Evolutionary conservation across 1,139 yeast genomes (phyloP).

Genomic region (Blastobotrys ciferrii): DNA sequence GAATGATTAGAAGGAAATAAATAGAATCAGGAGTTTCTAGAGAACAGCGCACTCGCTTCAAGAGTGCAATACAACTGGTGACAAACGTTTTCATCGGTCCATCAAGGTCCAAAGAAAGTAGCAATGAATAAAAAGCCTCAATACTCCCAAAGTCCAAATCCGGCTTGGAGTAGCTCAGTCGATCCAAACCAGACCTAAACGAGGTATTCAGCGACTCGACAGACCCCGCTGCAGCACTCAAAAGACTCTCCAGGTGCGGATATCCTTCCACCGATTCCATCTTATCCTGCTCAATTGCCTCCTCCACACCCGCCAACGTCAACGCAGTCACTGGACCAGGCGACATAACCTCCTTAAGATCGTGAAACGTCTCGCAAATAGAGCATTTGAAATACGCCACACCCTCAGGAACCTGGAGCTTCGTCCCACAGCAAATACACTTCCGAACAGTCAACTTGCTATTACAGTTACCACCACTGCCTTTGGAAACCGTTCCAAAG

Average conservation of each 20-base stretch:
- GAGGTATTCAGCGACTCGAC: constrained; percentile 28
- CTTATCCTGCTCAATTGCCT: constrained; percentile 12
- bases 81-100: constrained; percentile 26
- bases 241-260: constrained; percentile 19
- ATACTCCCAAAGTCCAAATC: constrained; percentile 29
- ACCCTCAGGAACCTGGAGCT: constrained; percentile 48
- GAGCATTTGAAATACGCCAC: constrained; percentile 53
- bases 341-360: constrained; percentile 19
- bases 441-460: constrained; percentile 16
- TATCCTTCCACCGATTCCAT: constrained; percentile 5
- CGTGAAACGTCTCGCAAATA: constrained; percentile 34
- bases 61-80: constrained; percentile 24
- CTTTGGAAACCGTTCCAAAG: background rate
- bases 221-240: constrained; percentile 26
- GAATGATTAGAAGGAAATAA: constrained; percentile 31
- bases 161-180: constrained; percentile 30
- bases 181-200: constrained; percentile 25
- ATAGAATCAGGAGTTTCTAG: constrained; percentile 29
- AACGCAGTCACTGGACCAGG: constrained; percentile 17
- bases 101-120: constrained; percentile 21
- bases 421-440: constrained; percentile 62
- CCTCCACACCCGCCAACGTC: constrained; percentile 8
- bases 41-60: constrained; percentile 29
- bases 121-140: constrained; percentile 26
- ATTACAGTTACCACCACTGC: background rate